Conservation (phyloP, 1,139 yeast genomes). For the Nadsonia starkeyi-henricii region DNA sequence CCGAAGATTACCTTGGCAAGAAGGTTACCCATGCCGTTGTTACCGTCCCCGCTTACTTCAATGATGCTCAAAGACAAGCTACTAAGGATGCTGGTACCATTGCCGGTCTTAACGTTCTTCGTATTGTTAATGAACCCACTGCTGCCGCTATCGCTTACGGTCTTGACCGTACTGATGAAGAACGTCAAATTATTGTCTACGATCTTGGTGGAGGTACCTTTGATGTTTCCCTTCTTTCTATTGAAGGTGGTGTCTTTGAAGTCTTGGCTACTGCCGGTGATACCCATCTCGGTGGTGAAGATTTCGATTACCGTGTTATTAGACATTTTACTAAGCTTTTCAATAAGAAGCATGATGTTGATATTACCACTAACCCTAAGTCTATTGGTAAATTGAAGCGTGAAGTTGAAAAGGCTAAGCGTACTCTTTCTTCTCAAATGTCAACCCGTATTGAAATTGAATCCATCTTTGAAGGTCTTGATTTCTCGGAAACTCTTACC, state of each 20-base stretch:
- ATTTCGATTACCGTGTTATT: slow-evolving; percentile 81
- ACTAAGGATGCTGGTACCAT: slow-evolving; percentile 96
- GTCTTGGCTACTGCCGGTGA: slow-evolving; percentile 94
- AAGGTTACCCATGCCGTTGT: slow-evolving; percentile 89
- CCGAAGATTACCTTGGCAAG: slow-evolving; percentile 82
- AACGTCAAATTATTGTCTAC: slow-evolving; percentile 80
- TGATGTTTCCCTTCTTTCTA: slow-evolving; percentile 77
- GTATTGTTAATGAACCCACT: slow-evolving; percentile 96
- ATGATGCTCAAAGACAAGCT: slow-evolving; percentile 97
- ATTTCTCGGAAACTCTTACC: slow-evolving; percentile 80
- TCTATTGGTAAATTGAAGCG: slow-evolving; percentile 85
- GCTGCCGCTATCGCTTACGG: slow-evolving; percentile 99
- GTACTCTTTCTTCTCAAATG: slow-evolving; percentile 84
- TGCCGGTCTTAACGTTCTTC: slow-evolving; percentile 86
- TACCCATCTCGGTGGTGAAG: slow-evolving; percentile 95
- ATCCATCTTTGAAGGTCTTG: slow-evolving; percentile 90
- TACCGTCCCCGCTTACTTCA: slow-evolving; percentile 95
- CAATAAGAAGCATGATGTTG: slow-evolving; percentile 79
- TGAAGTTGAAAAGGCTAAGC: slow-evolving; percentile 94
- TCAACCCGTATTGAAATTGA: slow-evolving; percentile 86
- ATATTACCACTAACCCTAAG: slow-evolving; percentile 58
- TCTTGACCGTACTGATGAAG: slow-evolving; percentile 76
- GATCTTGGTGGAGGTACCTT: slow-evolving; percentile 97
- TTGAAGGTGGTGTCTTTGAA: slow-evolving; percentile 90
- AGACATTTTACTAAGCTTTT: slow-evolving; percentile 73